Evolutionary conservation across 2,329 filamentous ascomycete genomes (phyloP).

Genomic region (Fusarium musae): DNA sequence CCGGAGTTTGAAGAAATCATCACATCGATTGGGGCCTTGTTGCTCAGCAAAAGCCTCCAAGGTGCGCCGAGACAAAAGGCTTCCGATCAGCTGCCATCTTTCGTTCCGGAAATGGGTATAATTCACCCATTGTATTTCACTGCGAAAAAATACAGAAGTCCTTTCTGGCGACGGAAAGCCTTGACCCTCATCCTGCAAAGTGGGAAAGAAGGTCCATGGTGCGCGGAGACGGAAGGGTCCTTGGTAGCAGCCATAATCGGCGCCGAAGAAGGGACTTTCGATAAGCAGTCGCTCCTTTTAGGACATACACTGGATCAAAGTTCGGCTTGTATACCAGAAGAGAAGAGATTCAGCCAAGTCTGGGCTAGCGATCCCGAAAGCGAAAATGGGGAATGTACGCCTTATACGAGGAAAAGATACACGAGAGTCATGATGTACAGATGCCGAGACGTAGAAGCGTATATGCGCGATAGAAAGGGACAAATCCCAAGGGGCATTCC

Average conservation of each 20-base stretch:
- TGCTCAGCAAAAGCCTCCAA: accelerated
- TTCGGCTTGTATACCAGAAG: neutral
- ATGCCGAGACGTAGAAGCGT: neutral
- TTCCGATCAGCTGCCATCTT: neutral
- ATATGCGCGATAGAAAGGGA: neutral
- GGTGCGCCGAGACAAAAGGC: accelerated
- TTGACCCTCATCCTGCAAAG: slow-evolving; percentile 1
- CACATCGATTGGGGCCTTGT: neutral
- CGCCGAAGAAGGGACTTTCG: slow-evolving; percentile 7
- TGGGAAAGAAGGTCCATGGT: slow-evolving; percentile 35
- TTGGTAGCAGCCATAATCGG: slow-evolving; percentile 3
- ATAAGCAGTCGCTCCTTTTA: neutral
- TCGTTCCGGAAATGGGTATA: slow-evolving; percentile 31
- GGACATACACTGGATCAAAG: neutral
- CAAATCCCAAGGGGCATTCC: neutral
- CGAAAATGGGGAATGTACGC: neutral
- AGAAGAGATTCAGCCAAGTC: neutral
- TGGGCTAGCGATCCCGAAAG: neutral
- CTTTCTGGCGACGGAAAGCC: slow-evolving; percentile 26
- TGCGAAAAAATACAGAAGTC: slow-evolving; percentile 29
- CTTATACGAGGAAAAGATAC: neutral
- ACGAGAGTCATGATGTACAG: neutral
- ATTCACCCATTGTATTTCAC: slow-evolving; percentile 30
- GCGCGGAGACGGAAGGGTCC: slow-evolving; percentile 15
- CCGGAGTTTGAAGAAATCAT: slow-evolving; percentile 38